Evolutionary conservation across 2,329 filamentous ascomycete species (phyloP).

Genomic region (Nemania diffusa): DNA sequence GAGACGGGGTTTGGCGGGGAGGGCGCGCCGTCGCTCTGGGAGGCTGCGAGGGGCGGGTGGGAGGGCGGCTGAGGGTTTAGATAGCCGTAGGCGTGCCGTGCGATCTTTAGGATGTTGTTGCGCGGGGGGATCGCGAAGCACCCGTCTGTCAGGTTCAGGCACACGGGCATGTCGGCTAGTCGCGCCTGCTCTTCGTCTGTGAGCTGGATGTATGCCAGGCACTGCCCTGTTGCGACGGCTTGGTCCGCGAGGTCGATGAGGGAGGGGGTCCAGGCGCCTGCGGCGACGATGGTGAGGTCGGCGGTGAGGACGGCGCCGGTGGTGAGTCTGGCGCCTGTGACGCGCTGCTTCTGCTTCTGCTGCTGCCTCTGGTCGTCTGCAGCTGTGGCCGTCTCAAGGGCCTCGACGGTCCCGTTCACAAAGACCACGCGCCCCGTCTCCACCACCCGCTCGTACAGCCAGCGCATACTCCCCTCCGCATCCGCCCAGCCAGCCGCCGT

Average conservation of each 20-base stretch:
- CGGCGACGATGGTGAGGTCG: slow-evolving; percentile 81
- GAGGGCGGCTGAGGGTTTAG: slow-evolving; percentile 58
- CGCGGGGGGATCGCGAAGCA: slow-evolving; percentile 79
- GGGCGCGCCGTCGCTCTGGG: background rate
- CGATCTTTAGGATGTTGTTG: slow-evolving; percentile 72
- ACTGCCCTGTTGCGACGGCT: slow-evolving; percentile 83
- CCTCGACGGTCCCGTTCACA: slow-evolving; percentile 60
- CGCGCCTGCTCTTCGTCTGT: slow-evolving; percentile 74
- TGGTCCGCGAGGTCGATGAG: slow-evolving; percentile 82
- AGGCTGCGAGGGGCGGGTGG: slow-evolving; percentile 43
- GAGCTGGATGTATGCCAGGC: slow-evolving; percentile 80
- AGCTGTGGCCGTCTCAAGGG: slow-evolving; percentile 52
- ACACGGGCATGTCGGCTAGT: slow-evolving; percentile 74
- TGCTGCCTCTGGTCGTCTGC: no score
- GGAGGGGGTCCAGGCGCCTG: slow-evolving; percentile 86
- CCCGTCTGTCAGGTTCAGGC: slow-evolving; percentile 76
- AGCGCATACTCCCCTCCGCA: slow-evolving; percentile 75
- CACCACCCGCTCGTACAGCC: slow-evolving; percentile 66
- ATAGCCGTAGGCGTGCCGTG: slow-evolving; percentile 76
- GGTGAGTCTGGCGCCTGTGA: slow-evolving; percentile 68
- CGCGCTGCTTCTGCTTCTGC: slow-evolving; percentile 51
- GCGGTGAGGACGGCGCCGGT: slow-evolving; percentile 64
- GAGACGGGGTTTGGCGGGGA: slow-evolving; percentile 45
- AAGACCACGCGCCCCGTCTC: slow-evolving; percentile 66
- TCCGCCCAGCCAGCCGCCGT: slow-evolving; percentile 82